Conservation (phyloP, 805 yeast genomes). For the Metschnikowia cerradonensis region DNA sequence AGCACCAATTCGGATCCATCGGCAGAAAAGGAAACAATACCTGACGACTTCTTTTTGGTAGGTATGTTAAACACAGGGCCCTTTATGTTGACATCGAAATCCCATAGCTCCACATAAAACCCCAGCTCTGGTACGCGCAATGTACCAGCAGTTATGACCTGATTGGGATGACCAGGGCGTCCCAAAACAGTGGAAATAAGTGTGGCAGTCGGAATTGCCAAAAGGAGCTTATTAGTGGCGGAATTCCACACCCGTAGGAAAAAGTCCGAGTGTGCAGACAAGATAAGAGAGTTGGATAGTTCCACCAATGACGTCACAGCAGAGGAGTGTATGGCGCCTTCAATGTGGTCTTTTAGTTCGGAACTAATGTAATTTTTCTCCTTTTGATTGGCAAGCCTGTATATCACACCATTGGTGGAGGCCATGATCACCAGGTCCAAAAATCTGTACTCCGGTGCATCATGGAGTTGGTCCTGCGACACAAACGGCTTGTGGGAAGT, state of each 20-base stretch:
- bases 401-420: slow-evolving; percentile 8
- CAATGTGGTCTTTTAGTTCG: background rate
- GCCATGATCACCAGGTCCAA: slow-evolving; percentile 12
- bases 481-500: background rate
- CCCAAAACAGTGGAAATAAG: slow-evolving; percentile 8
- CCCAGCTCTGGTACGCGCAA: slow-evolving; percentile 11
- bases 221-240: slow-evolving; percentile 2
- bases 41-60: slow-evolving; percentile 5
- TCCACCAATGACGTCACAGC: slow-evolving; percentile 8
- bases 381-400: slow-evolving; percentile 9
- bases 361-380: slow-evolving; percentile 5
- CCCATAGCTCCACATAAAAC: slow-evolving; percentile 17
- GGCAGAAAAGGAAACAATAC: slow-evolving; percentile 9
- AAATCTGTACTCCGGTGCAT: slow-evolving; percentile 14
- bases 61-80: slow-evolving; percentile 13
- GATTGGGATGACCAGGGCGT: slow-evolving; percentile 12
- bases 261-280: slow-evolving; percentile 18
- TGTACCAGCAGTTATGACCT: slow-evolving; percentile 13
- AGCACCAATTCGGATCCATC: slow-evolving; percentile 13
- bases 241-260: slow-evolving; percentile 13
- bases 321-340: slow-evolving; percentile 5
- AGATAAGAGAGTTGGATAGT: slow-evolving; percentile 7
- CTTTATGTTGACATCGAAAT: slow-evolving; percentile 9
- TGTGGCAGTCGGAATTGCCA: slow-evolving; percentile 13
- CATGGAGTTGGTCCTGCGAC: slow-evolving; percentile 6